Evolutionary conservation across 805 yeast species (phyloP).

Genomic region (Isabelozyma pseudorhagii): DNA sequence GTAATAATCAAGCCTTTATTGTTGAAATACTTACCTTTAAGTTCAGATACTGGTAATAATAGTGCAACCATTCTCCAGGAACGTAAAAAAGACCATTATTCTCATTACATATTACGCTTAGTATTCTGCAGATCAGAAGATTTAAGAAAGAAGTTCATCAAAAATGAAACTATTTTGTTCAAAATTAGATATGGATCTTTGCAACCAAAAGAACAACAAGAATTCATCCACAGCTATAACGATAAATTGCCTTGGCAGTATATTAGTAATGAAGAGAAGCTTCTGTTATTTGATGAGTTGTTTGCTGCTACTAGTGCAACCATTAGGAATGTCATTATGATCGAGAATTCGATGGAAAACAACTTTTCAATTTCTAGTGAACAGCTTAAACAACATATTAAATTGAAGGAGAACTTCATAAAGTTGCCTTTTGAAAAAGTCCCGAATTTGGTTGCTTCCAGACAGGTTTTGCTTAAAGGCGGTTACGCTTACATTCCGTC

Average conservation of each 20-base stretch:
- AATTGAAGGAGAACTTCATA: constrained; percentile 59
- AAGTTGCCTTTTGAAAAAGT: constrained; percentile 88
- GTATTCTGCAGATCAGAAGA: constrained; percentile 90
- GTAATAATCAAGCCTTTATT: constrained; percentile 62
- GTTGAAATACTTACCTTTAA: constrained; percentile 63
- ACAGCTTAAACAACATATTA: constrained; percentile 48
- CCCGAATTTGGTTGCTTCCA: constrained; percentile 67
- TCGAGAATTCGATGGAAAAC: constrained; percentile 24
- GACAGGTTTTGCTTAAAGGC: constrained; percentile 60
- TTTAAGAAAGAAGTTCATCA: constrained; percentile 71
- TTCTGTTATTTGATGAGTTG: constrained; percentile 44
- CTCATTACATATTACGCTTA: constrained; percentile 82
- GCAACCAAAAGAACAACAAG: constrained; percentile 63
- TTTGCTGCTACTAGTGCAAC: constrained; percentile 51
- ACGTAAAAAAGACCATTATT: constrained; percentile 84
- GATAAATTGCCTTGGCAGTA: constrained; percentile 71
- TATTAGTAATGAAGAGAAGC: constrained; percentile 62
- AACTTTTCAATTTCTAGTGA: constrained; percentile 41
- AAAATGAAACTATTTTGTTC: constrained; percentile 73
- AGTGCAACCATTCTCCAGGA: constrained; percentile 48
- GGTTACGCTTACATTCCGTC: constrained; percentile 89
- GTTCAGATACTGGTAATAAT: constrained; percentile 13
- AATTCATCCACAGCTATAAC: constrained; percentile 53
- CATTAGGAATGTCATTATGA: constrained; percentile 34
- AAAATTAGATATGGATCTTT: constrained; percentile 65